Conservation (phyloP, 768 basidiomycete species). For the Lactarius hatsudake region DNA sequence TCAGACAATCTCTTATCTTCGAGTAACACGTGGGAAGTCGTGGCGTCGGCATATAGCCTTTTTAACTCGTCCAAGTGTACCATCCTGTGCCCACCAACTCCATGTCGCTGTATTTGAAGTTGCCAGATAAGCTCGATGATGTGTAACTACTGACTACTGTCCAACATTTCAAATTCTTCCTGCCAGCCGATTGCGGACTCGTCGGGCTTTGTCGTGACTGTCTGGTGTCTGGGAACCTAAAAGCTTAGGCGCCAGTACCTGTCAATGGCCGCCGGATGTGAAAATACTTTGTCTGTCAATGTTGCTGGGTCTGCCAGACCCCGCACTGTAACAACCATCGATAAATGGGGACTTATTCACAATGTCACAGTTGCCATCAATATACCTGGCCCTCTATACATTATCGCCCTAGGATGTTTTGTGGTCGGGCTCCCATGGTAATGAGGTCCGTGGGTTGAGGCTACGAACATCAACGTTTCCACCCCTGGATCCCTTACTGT, state of each 20-base stretch:
- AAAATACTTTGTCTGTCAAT: neutral
- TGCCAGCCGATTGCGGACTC: neutral
- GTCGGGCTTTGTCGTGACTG: neutral
- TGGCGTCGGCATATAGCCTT: neutral
- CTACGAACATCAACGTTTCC: neutral
- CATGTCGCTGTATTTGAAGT: neutral
- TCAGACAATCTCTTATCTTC: neutral
- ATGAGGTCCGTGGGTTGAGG: neutral
- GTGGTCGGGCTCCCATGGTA: neutral
- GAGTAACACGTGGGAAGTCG: neutral
- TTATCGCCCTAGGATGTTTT: neutral
- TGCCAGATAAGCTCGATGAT: neutral
- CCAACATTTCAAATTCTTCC: neutral
- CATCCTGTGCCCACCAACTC: neutral
- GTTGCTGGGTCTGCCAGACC: neutral
- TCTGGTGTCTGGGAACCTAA: neutral
- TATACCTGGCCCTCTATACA: neutral
- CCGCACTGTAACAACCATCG: neutral
- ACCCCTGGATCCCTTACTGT: neutral
- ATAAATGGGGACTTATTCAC: neutral
- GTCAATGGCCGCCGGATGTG: neutral
- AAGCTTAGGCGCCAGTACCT: neutral
- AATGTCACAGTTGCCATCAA: neutral
- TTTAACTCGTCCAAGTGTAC: neutral
- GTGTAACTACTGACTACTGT: neutral